These are phyloP conservation scores for Posidonia oceanica DNA, from an alignment of 116 monocot genomes.

Conservation along the genomic window DNA sequence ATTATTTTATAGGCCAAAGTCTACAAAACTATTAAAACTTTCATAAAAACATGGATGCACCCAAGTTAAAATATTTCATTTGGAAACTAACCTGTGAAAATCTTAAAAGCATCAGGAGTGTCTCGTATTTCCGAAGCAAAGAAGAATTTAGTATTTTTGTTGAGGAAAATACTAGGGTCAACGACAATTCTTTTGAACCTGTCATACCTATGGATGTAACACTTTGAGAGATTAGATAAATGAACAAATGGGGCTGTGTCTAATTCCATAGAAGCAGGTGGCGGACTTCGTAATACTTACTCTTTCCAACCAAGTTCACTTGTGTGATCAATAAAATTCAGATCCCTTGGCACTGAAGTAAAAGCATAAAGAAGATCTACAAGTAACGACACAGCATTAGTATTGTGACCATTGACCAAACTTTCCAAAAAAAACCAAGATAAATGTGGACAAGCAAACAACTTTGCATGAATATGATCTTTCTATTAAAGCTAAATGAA, in stretches of 20 bases:
- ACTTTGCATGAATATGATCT: too few relatives aligned
- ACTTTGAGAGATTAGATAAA: too few relatives aligned
- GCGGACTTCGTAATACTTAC: conserved; percentile 8
- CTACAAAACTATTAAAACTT: too few relatives aligned
- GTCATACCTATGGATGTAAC: conserved; percentile 28
- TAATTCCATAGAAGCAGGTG: neutral
- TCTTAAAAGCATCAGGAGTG: conserved; percentile 70
- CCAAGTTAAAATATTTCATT: neutral
- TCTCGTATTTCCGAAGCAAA: conserved; percentile 29
- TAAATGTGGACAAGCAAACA: too few relatives aligned
- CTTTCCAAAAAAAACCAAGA: neutral
- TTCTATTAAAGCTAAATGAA: too few relatives aligned
- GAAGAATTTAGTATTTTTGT: conserved; percentile 27
- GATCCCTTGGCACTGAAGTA: conserved; percentile 50
- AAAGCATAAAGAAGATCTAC: conserved; percentile 85
- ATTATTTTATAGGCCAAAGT: too few relatives aligned
- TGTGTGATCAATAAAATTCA: conserved; percentile 18
- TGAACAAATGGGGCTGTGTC: too few relatives aligned
- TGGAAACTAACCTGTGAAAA: conserved; percentile 59
- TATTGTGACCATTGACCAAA: neutral
- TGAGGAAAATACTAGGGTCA: conserved; percentile 61
- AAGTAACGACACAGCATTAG: neutral
- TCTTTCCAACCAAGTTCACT: conserved; percentile 71
- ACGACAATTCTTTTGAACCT: conserved; percentile 68
- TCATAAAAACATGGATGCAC: too few relatives aligned